Evolutionary conservation across 768 basidiomycete genomes (phyloP).

Genomic region (Serendipita vermifera): DNA sequence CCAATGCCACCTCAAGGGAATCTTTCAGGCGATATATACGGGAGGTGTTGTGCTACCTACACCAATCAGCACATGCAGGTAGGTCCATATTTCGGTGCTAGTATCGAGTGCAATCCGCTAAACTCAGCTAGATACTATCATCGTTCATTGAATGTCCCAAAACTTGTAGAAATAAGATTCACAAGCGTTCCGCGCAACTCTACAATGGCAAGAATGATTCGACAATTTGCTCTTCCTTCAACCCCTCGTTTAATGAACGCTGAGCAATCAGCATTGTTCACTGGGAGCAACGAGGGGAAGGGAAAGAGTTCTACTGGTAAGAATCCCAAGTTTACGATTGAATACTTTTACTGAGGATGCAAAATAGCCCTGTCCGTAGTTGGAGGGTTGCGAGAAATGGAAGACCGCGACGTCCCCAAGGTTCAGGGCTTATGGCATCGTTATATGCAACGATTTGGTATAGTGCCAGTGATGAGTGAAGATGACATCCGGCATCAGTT

Average conservation of each 20-base stretch:
- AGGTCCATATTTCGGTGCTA: slow-evolving; percentile 18
- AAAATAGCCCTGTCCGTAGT: too few relatives aligned
- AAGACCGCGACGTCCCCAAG: slow-evolving; percentile 56
- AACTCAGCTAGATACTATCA: slow-evolving; percentile 64
- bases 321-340: too few relatives aligned
- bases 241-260: slow-evolving; percentile 29
- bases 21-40: slow-evolving; percentile 97
- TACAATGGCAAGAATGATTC: slow-evolving; percentile 86
- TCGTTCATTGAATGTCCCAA: slow-evolving; percentile 79
- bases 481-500: slow-evolving; percentile 83
- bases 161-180: slow-evolving; percentile 84
- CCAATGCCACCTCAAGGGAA: slow-evolving; percentile 72
- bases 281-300: not conserved
- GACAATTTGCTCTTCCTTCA: slow-evolving; percentile 52
- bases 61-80: slow-evolving; percentile 77
- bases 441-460: slow-evolving; percentile 78
- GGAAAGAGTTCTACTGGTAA: not conserved
- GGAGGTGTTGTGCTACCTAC: slow-evolving; percentile 89
- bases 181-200: slow-evolving; percentile 72
- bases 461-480: slow-evolving; percentile 57
- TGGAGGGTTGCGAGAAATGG: slow-evolving; percentile 76
- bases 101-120: slow-evolving; percentile 11
- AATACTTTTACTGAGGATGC: too few relatives aligned
- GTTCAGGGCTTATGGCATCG: slow-evolving; percentile 57
- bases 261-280: not conserved